Evolutionary conservation across 768 basidiomycete species (phyloP).

Genomic region (Pulveroboletus frians): DNA sequence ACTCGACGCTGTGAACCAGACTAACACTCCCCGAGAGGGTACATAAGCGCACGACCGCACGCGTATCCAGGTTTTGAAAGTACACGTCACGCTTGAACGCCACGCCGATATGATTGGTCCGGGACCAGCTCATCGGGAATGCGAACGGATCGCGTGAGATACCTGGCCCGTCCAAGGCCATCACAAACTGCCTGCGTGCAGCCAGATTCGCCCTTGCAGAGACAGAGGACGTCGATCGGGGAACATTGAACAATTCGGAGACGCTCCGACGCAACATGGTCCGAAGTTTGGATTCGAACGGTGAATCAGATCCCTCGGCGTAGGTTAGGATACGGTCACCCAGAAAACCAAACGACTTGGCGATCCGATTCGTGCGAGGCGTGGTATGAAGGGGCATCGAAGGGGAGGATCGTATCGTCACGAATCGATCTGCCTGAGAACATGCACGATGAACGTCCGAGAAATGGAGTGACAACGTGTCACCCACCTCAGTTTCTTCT

Average conservation of each 20-base stretch:
- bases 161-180: slow-evolving; percentile 63
- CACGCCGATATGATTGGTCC: slow-evolving; percentile 54
- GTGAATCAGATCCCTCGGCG: slow-evolving; percentile 34
- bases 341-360: slow-evolving; percentile 54
- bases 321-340: slow-evolving; percentile 54
- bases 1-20: slow-evolving; percentile 44
- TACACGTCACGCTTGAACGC: slow-evolving; percentile 56
- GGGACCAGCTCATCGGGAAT: slow-evolving; percentile 59
- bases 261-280: slow-evolving; percentile 48
- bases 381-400: slow-evolving; percentile 55
- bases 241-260: slow-evolving; percentile 42
- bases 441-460: not conserved
- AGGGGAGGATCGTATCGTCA: slow-evolving; percentile 47
- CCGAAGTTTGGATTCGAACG: slow-evolving; percentile 39
- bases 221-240: slow-evolving; percentile 30
- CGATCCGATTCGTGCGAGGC: slow-evolving; percentile 63
- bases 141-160: slow-evolving; percentile 50
- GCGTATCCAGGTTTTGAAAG: slow-evolving; percentile 56
- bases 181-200: slow-evolving; percentile 46
- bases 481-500: slow-evolving; percentile 28
- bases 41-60: slow-evolving; percentile 48
- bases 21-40: slow-evolving; percentile 33
- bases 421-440: slow-evolving; percentile 55
- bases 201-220: slow-evolving; percentile 59
- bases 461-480: not conserved